phyloP scores from a whole-genome alignment of 164 flowering plant species.

The Kingdonia uniflora region DNA sequence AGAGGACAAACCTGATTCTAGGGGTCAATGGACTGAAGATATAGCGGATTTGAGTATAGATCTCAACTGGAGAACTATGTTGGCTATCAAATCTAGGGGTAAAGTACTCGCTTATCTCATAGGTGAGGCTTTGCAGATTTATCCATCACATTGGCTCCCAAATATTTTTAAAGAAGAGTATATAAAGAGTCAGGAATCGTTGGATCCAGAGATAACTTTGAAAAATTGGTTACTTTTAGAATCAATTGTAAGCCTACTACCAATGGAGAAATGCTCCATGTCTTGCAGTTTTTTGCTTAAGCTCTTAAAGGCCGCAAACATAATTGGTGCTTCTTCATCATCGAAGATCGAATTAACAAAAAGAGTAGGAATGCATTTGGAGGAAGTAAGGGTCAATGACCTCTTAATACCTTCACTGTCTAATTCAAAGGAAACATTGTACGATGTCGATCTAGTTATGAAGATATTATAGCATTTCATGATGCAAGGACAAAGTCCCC shows the following conservation, averaged over 20 bases:
- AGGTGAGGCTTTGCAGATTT: conserved; percentile 71
- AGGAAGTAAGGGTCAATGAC: conserved; percentile 72
- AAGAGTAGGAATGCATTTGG: conserved; percentile 74
- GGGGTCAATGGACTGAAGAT: conserved; percentile 94
- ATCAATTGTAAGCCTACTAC: conserved; percentile 74
- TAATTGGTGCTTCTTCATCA: conserved; percentile 61
- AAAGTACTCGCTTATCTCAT: conserved; percentile 48
- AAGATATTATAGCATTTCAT: conserved; percentile 73
- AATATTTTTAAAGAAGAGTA: conserved; percentile 37
- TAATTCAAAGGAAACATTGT: conserved; percentile 26
- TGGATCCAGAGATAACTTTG: conserved; percentile 34
- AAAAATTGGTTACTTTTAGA: conserved; percentile 65
- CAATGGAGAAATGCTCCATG: conserved; percentile 66
- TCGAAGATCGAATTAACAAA: conserved; percentile 71
- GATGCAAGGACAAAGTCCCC: conserved; percentile 83
- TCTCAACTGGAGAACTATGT: conserved; percentile 73
- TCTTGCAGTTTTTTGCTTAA: conserved; percentile 73
- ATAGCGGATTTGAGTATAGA: conserved; percentile 69
- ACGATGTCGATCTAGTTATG: conserved; percentile 71
- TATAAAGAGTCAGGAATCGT: conserved; percentile 14
- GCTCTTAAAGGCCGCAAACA: conserved; percentile 67
- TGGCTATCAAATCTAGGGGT: conserved; percentile 64
- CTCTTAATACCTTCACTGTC: conserved; percentile 63
- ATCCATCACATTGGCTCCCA: conserved; percentile 77
- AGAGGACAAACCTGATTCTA: conserved; percentile 16